phyloP scores from a whole-genome alignment of 257 asterid species.

The Solanum gandarillasii region DNA sequence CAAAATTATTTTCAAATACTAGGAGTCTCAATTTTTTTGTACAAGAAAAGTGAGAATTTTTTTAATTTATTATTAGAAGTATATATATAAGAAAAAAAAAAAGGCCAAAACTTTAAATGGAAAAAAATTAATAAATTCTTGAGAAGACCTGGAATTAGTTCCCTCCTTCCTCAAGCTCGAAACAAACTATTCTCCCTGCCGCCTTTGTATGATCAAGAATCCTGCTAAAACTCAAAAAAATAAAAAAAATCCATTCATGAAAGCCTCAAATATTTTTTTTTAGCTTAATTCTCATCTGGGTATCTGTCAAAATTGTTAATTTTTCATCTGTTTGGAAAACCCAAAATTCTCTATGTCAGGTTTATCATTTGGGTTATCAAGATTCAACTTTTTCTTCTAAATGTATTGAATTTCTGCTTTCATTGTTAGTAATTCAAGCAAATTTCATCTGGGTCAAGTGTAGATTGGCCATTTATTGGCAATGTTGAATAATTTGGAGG shows the following conservation, averaged over 20 bases:
- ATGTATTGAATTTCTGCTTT: background rate
- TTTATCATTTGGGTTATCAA: background rate
- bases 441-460: slow-evolving; percentile 4
- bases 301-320: slow-evolving; percentile 2
- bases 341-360: background rate
- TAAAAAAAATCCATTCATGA: background rate
- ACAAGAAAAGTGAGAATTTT: background rate
- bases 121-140: no score
- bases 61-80: background rate
- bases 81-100: background rate
- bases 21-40: background rate
- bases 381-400: background rate
- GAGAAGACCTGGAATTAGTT: background rate
- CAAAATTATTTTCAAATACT: background rate
- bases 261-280: background rate
- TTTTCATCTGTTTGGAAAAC: background rate
- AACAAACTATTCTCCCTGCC: background rate
- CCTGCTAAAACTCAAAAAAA: background rate
- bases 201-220: background rate
- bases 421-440: background rate
- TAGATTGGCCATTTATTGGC: slow-evolving; percentile 1
- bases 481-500: slow-evolving; percentile 74
- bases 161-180: background rate
- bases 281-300: slow-evolving; percentile 8
- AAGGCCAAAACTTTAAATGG: background rate